Percentiles rank a stretch among this genome's conserved stretches.
phyloP scores from a whole-genome alignment of 1,284 basidiomycete species.

The Naganishia sp. region DNA sequence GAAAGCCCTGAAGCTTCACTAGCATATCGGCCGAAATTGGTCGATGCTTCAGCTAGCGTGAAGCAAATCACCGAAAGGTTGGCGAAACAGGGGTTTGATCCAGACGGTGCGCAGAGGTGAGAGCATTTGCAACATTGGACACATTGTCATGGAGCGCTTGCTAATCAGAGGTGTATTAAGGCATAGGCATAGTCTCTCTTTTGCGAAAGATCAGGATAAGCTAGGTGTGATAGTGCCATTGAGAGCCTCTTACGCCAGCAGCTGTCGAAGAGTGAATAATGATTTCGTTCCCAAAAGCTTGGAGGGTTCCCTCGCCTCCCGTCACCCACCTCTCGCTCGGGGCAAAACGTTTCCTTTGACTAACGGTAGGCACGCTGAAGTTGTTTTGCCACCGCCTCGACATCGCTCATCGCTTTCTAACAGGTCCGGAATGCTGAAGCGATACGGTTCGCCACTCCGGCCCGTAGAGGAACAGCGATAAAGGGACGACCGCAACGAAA shows the following conservation, averaged over 20 bases:
- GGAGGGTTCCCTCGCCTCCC: not conserved
- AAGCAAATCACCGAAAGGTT: slow-evolving; percentile 12
- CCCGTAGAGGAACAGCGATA: too few species aligned
- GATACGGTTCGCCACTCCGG: too few species aligned
- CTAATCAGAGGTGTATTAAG: not conserved
- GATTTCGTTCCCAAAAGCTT: not conserved
- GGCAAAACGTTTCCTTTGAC: slow-evolving; percentile 4
- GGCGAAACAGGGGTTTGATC: slow-evolving; percentile 13
- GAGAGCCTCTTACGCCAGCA: not conserved
- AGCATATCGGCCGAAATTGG: not conserved
- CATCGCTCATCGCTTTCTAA: too few species aligned
- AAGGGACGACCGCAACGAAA: too few species aligned
- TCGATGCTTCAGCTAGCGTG: not conserved
- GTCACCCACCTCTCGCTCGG: not conserved
- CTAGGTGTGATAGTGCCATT: not conserved
- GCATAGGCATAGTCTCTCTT: not conserved
- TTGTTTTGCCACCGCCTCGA: too few species aligned
- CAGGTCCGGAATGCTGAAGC: too few species aligned
- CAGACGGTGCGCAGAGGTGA: not conserved
- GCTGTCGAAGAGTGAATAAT: not conserved
- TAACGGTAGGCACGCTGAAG: not conserved
- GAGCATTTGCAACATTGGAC: not conserved
- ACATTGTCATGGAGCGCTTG: too few species aligned
- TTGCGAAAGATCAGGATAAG: slow-evolving; percentile 1
- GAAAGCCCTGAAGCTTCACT: not conserved